Evolutionary conservation across 352 stramenopile species (phyloP).

Genomic region (Peronospora tabacina): DNA sequence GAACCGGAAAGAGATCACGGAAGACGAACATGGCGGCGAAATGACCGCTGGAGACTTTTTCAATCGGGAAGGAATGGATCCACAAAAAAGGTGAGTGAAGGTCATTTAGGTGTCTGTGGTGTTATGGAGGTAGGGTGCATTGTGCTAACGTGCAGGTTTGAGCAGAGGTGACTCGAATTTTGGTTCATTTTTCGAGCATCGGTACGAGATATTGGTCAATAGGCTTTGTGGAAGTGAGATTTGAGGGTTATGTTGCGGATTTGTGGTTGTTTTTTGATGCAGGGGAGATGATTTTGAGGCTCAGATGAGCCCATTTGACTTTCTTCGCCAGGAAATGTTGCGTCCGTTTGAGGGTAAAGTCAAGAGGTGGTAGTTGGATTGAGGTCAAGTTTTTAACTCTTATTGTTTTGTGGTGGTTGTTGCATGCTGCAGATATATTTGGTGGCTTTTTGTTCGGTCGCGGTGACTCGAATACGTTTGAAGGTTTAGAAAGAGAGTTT

Average conservation of each 20-base stretch:
- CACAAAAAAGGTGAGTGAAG: constrained; percentile 32
- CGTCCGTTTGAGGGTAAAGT: constrained; percentile 61
- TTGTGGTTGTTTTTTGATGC: constrained; percentile 2
- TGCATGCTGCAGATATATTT: constrained; percentile 44
- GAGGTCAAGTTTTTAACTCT: not conserved
- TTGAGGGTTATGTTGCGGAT: not conserved
- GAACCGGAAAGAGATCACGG: constrained; percentile 68
- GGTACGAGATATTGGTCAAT: constrained; percentile 25
- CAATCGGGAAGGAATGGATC: constrained; percentile 61
- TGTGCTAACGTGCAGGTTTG: not conserved
- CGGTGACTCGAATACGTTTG: constrained; percentile 40
- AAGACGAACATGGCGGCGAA: constrained; percentile 59
- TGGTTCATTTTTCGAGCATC: constrained; percentile 44
- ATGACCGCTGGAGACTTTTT: constrained; percentile 51
- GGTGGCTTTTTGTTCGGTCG: constrained; percentile 32
- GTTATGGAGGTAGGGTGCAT: too few species aligned
- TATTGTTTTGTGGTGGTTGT: not conserved
- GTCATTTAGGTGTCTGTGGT: too few species aligned
- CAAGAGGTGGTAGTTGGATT: not conserved
- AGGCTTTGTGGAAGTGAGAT: not conserved
- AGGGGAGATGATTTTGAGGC: constrained; percentile 69
- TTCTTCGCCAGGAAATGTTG: constrained; percentile 72
- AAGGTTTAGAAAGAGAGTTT: constrained; percentile 57
- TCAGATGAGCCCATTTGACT: constrained; percentile 77
- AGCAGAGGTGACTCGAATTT: constrained; percentile 31